A percentile compares a stretch with the other conserved stretches of the same genome.
Conservation (phyloP, 768 basidiomycete genomes). For the Termitomyces bulborhizus region DNA sequence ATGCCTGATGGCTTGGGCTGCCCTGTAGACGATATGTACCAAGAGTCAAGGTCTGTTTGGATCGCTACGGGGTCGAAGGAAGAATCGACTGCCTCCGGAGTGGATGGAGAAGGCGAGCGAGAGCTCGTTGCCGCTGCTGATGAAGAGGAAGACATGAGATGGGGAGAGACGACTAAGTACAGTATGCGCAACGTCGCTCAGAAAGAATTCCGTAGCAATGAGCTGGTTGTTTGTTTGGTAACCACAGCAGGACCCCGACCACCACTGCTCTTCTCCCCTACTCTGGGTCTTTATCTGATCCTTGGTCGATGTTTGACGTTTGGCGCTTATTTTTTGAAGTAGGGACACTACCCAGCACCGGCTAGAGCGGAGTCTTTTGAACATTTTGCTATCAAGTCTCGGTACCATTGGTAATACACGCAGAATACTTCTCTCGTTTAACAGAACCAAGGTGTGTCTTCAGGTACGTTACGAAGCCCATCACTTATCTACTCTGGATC, state of each 20-base stretch:
- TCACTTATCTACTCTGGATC: no score
- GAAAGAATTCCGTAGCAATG: conserved; percentile 5
- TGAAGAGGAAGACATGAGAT: conserved; percentile 58
- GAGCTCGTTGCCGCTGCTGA: conserved; percentile 50
- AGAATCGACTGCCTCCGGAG: conserved; percentile 58
- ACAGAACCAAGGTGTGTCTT: no score
- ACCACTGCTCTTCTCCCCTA: not conserved
- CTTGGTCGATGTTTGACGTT: not conserved
- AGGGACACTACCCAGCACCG: not conserved
- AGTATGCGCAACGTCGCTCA: not conserved
- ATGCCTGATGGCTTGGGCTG: conserved; percentile 32
- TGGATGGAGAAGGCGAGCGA: conserved; percentile 67
- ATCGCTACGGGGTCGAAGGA: conserved; percentile 39
- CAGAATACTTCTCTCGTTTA: no score
- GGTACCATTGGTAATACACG: no score
- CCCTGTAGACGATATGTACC: conserved; percentile 45
- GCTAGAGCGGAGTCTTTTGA: no score
- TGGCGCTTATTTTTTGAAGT: not conserved
- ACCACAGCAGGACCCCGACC: conserved; percentile 4
- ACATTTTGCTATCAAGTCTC: no score
- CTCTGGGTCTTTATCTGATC: not conserved
- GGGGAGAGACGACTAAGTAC: not conserved
- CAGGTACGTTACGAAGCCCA: no score
- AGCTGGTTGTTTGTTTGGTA: conserved; percentile 11
- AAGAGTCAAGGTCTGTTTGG: conserved; percentile 46